These are phyloP conservation scores for Spergularia marina DNA, from an alignment of 148 eudicot species.

Conservation along the genomic window DNA sequence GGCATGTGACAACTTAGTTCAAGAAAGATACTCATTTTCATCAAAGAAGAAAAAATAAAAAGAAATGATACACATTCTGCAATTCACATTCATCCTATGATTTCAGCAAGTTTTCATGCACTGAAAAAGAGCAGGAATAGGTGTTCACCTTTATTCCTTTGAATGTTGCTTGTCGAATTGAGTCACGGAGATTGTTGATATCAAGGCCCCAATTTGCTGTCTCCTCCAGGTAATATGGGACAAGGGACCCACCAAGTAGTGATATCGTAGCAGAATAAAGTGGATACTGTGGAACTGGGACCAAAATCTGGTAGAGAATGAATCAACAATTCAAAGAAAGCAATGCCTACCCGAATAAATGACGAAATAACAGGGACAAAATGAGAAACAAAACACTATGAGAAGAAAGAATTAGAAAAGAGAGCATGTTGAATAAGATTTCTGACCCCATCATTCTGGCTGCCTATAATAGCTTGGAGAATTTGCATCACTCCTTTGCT, in stretches of 20 bases:
- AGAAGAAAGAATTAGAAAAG: background rate
- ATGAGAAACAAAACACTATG: background rate
- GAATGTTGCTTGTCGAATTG: conserved; percentile 67
- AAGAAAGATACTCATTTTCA: background rate
- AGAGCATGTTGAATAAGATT: conserved; percentile 16
- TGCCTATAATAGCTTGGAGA: conserved; percentile 64
- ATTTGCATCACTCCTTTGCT: conserved; percentile 99
- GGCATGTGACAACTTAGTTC: background rate
- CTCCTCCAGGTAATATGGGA: conserved; percentile 98
- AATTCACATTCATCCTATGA: background rate
- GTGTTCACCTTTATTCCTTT: conserved; percentile 84
- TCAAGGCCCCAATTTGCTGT: conserved; percentile 99
- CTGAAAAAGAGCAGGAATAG: background rate
- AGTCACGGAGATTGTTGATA: conserved; percentile 66
- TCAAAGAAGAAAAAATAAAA: too few relatives aligned
- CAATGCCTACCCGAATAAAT: background rate
- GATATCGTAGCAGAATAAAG: conserved; percentile 95
- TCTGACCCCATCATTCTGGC: conserved; percentile 75
- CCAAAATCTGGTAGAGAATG: conserved; percentile 59
- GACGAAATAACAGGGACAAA: background rate
- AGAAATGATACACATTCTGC: background rate
- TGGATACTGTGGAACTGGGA: conserved; percentile 98
- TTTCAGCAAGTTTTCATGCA: background rate
- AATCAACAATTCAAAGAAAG: background rate
- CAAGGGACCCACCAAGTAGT: conserved; percentile 83